phyloP scores from a whole-genome alignment of 2,329 filamentous ascomycete genomes.

The Emergomyces pasteurianus region DNA sequence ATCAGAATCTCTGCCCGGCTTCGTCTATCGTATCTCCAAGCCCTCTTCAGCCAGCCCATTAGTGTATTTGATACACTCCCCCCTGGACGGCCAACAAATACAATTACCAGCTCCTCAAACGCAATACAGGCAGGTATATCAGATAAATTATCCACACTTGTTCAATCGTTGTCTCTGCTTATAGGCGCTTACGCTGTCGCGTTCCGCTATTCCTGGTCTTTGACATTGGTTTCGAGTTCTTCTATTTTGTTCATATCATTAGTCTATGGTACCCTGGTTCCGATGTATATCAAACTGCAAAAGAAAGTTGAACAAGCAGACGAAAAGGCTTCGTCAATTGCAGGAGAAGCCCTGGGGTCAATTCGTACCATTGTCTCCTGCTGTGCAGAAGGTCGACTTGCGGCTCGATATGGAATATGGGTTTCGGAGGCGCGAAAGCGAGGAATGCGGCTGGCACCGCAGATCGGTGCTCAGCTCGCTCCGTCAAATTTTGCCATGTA shows the following conservation, averaged over 20 bases:
- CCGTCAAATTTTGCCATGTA: constrained; percentile 28
- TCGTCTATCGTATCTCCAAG: constrained; percentile 38
- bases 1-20: constrained; percentile 40
- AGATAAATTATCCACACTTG: constrained; percentile 36
- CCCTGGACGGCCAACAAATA: constrained; percentile 38
- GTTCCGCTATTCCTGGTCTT: constrained; percentile 40
- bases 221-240: constrained; percentile 41
- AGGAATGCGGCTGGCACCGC: constrained; percentile 18
- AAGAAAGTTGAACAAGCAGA: constrained; percentile 27
- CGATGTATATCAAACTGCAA: constrained; percentile 23
- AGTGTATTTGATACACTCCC: constrained; percentile 40
- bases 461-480: constrained; percentile 22
- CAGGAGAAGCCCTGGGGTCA: constrained; percentile 31
- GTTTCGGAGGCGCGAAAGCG: constrained; percentile 26
- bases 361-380: constrained; percentile 36
- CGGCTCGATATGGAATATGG: constrained; percentile 24
- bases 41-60: constrained; percentile 40
- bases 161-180: constrained; percentile 32
- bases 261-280: constrained; percentile 21
- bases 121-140: constrained; percentile 44
- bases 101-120: constrained; percentile 43
- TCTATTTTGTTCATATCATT: constrained; percentile 33
- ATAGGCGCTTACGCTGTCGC: constrained; percentile 39
- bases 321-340: constrained; percentile 25
- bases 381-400: constrained; percentile 29